Conservation (phyloP, 225 moss, liverwort and hornwort genomes). For the Bryum argenteum region DNA sequence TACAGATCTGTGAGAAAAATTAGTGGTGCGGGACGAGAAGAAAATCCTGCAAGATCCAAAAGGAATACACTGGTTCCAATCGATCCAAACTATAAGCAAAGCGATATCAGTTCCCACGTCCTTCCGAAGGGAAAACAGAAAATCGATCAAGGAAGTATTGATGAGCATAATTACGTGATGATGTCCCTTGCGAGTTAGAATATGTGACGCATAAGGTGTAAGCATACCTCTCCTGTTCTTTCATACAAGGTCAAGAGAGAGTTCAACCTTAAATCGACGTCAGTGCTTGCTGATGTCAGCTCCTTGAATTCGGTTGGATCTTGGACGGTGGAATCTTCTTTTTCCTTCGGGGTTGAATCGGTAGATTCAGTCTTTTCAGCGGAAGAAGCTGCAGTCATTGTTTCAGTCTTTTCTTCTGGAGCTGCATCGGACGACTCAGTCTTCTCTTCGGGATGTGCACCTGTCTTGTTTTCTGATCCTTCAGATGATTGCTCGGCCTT, state of each 20-base stretch:
- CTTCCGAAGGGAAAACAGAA: neutral
- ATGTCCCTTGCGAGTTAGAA: neutral
- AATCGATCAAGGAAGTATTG: neutral
- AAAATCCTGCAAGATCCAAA: slow-evolving; percentile 48
- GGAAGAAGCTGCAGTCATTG: neutral
- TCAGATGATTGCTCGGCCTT: slow-evolving; percentile 6
- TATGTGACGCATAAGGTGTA: neutral
- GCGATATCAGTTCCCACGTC: slow-evolving; percentile 15
- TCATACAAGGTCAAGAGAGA: slow-evolving; percentile 34
- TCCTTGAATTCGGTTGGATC: slow-evolving; percentile 31
- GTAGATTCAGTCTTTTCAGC: slow-evolving; percentile 1
- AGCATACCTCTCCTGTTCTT: neutral
- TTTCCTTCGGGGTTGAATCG: neutral
- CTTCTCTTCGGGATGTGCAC: neutral
- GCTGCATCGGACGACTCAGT: neutral
- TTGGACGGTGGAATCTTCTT: neutral
- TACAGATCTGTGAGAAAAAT: slow-evolving; percentile 15
- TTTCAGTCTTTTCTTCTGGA: neutral
- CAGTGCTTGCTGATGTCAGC: slow-evolving; percentile 43
- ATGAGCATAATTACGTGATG: neutral
- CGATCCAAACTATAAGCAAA: slow-evolving; percentile 15
- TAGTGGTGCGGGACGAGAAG: slow-evolving; percentile 28
- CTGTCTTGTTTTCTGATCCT: slow-evolving; percentile 9
- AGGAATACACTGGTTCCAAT: slow-evolving; percentile 21
- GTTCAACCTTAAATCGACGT: slow-evolving; percentile 50